Evolutionary conservation across 176 grass and related monocot genomes (phyloP).

Genomic region (Melocanna baccifera): DNA sequence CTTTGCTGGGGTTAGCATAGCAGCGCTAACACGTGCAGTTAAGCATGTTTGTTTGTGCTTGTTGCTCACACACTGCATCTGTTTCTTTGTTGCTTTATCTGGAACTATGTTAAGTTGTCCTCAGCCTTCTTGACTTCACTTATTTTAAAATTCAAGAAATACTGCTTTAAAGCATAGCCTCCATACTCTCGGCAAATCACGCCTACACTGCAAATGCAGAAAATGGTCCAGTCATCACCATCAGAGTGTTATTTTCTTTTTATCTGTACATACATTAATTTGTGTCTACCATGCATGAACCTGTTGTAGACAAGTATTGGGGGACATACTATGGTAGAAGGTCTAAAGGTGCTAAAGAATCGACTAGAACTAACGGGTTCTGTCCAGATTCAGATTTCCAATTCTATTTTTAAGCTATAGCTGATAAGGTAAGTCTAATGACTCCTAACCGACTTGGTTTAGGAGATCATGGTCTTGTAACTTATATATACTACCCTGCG

Average conservation of each 20-base stretch:
- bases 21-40: not conserved
- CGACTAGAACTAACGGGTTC: no score
- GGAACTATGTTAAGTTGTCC: not conserved
- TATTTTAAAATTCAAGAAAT: slow-evolving; percentile 1
- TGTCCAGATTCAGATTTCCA: no score
- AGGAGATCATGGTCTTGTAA: no score
- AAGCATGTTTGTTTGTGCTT: not conserved
- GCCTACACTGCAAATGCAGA: not conserved
- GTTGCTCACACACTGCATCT: not conserved
- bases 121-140: not conserved
- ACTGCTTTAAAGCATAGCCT: not conserved
- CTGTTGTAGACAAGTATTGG: no score
- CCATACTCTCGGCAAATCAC: not conserved
- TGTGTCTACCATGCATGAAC: not conserved
- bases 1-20: not conserved
- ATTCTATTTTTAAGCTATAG: no score
- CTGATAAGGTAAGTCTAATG: no score
- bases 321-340: no score
- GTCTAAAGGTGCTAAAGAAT: no score
- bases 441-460: no score
- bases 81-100: slow-evolving; percentile 13
- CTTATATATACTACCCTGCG: no score
- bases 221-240: not conserved
- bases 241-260: not conserved
- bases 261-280: not conserved